Base-by-base conservation (phyloP, 2,329 filamentous ascomycete genomes). In the Tolypocladium sp. region DNA sequence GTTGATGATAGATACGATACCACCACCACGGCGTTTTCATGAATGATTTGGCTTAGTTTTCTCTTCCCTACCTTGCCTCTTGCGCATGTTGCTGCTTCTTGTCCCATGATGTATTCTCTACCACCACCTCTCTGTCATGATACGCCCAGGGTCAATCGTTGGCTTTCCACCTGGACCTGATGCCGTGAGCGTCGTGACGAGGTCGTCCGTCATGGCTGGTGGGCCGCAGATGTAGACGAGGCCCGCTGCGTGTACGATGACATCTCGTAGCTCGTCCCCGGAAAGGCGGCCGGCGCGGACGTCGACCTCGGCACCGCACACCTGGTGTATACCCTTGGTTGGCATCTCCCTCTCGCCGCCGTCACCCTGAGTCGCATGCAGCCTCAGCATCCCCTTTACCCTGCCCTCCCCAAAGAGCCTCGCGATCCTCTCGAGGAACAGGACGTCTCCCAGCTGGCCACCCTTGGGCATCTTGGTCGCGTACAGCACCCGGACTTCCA, bases 221-320 rank as follows among this genome's bases (percentile, higher is more conserved):
- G 87, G 81, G 1, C 88, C 88, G 66, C 88, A 91, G 0, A 91
- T 73, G 69, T 90, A 91, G 15, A 84, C 82, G 4, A 86, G 75
- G 0, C 79, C 78, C 2, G 73, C 70, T 1, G 68, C 58, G 3
- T 71, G 44, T 20, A 72, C 71, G 0, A 82, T 59, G 0, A 74
- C 77, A 1, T 68, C 67, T 8, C 67, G 65, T 4, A 84, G 62
- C 63, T 84, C 80, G 0, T 67, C 63, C 1, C 72, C 55, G 0
- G 66, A 69, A 46, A 85, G 76, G 35, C 83, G 76, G 22, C 79
- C 71, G 7, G 66, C 62, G 6, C 64, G 52, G 2, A 73, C 59
- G 22, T 66, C 57, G 17, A 70, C 56, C 20, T 27, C 30, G 46
- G 57, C 38, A 17, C 62, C 61, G 33, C 44, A 55, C 13, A 59